phyloP scores from a whole-genome alignment of 257 asterid species.

The Solanum infundibuliforme region DNA sequence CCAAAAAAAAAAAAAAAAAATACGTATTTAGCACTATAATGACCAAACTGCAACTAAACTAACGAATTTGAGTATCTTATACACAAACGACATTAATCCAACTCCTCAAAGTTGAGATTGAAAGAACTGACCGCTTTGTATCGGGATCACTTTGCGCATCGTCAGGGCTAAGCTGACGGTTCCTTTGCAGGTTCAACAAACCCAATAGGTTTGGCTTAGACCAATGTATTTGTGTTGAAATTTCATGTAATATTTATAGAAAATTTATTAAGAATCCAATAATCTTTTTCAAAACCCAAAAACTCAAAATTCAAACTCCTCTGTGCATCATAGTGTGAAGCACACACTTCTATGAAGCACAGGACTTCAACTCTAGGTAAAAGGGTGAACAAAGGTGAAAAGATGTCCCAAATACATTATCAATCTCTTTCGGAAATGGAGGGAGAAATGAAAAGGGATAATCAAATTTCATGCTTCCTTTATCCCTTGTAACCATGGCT shows the following conservation, averaged over 20 bases:
- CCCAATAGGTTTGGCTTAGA: background rate
- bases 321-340: background rate
- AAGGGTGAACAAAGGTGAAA: background rate
- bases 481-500: background rate
- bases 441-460: background rate
- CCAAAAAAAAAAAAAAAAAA: background rate
- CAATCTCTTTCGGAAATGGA: background rate
- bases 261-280: background rate
- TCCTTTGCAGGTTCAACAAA: background rate
- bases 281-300: background rate
- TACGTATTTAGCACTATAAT: background rate
- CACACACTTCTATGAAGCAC: background rate
- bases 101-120: background rate
- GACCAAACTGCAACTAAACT: background rate
- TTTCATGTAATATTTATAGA: background rate
- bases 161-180: background rate
- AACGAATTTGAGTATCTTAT: background rate
- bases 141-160: background rate
- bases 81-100: background rate
- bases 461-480: background rate
- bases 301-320: background rate
- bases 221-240: background rate
- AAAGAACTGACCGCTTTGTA: background rate
- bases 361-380: background rate
- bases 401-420: background rate